phyloP scores from a whole-genome alignment of 2,329 filamentous ascomycete genomes.

The Penicillium psychrosexuale region DNA sequence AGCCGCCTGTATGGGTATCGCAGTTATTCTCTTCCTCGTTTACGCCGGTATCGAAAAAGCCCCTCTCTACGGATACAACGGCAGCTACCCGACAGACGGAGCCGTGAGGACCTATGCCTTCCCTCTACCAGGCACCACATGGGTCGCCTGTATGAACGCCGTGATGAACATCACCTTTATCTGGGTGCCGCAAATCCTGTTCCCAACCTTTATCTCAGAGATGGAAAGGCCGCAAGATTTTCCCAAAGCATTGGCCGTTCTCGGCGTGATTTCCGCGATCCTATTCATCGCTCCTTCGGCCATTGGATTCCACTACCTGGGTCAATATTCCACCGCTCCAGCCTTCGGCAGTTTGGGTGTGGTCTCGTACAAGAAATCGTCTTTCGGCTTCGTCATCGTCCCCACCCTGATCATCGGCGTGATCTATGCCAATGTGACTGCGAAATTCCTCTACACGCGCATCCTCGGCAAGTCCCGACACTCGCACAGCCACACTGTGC shows the following conservation, averaged over 20 bases:
- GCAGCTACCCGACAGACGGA: constrained; percentile 46
- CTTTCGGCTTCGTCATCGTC: constrained; percentile 52
- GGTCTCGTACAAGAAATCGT: constrained; percentile 48
- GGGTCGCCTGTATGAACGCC: constrained; percentile 50
- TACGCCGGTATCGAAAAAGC: constrained; percentile 48
- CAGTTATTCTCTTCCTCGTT: constrained; percentile 51
- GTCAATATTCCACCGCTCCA: constrained; percentile 51
- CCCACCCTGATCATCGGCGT: constrained; percentile 50
- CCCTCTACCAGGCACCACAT: constrained; percentile 47
- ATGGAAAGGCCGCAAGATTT: constrained; percentile 52
- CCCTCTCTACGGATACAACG: constrained; percentile 47
- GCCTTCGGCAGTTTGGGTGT: constrained; percentile 49
- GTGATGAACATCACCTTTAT: constrained; percentile 52
- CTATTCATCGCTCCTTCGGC: constrained; percentile 51
- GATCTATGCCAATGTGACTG: constrained; percentile 51
- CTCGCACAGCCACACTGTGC: constrained; percentile 47
- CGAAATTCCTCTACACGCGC: constrained; percentile 48
- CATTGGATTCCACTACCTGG: constrained; percentile 50
- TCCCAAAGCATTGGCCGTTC: constrained; percentile 50
- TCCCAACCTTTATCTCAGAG: constrained; percentile 52
- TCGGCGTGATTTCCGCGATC: constrained; percentile 45
- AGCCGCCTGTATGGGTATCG: constrained; percentile 48
- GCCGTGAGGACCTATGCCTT: constrained; percentile 49
- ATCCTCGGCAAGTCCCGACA: constrained; percentile 46
- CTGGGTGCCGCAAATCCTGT: constrained; percentile 53